These are phyloP conservation scores for Helianthus tuberosus DNA, from an alignment of 129 eudicot genomes.

Conservation along the genomic window DNA sequence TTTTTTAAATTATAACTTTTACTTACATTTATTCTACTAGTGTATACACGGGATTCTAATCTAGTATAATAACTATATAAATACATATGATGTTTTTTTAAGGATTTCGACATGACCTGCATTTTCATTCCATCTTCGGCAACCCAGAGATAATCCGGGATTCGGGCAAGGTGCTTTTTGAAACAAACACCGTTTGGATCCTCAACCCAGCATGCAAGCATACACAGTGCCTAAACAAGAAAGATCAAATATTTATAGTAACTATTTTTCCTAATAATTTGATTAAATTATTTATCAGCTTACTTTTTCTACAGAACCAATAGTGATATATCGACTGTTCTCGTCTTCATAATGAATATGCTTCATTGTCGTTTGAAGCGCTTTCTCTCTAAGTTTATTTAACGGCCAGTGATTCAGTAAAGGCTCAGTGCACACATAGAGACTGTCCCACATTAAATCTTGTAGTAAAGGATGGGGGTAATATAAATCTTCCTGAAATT, in stretches of 20 bases:
- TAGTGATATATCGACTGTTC: slow-evolving; percentile 74
- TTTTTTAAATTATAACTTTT: no score
- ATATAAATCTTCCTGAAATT: slow-evolving; percentile 40
- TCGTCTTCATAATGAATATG: slow-evolving; percentile 73
- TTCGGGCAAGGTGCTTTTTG: slow-evolving; percentile 86
- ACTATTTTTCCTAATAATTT: not conserved
- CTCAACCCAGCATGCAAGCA: slow-evolving; percentile 98
- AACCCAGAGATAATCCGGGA: slow-evolving; percentile 89
- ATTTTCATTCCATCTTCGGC: slow-evolving; percentile 99
- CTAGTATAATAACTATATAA: no score
- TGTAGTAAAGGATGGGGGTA: slow-evolving; percentile 47
- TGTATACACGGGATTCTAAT: no score
- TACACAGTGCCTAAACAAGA: slow-evolving; percentile 60
- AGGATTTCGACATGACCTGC: slow-evolving; percentile 54
- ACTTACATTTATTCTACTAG: no score
- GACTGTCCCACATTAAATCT: slow-evolving; percentile 48
- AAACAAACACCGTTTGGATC: slow-evolving; percentile 86
- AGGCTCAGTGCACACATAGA: slow-evolving; percentile 38
- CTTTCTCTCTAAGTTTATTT: slow-evolving; percentile 38
- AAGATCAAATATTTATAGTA: not conserved
- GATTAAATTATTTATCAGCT: not conserved
- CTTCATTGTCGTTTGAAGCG: slow-evolving; percentile 41
- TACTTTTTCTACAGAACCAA: slow-evolving; percentile 84
- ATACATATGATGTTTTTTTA: not conserved
- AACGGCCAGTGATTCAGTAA: slow-evolving; percentile 40